These are phyloP conservation scores for Metschnikowia orientalis DNA, from an alignment of 805 yeast species.

Conservation along the genomic window DNA sequence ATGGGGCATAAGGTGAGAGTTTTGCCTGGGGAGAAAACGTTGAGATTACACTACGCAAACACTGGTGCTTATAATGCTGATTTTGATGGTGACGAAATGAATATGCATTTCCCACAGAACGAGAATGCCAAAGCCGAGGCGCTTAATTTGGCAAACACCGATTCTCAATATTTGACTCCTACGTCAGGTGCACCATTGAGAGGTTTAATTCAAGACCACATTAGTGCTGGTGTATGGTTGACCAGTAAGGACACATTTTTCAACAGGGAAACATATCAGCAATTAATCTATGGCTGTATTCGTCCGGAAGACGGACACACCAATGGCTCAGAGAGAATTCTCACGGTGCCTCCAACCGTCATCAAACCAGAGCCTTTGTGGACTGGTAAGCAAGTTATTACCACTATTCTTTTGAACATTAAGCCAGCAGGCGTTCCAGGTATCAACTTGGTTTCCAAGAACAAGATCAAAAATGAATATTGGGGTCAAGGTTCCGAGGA, in stretches of 20 bases:
- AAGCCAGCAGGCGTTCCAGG: conserved; percentile 90
- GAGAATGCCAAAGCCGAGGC: conserved; percentile 98
- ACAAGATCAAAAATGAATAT: conserved; percentile 89
- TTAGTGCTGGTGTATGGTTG: conserved; percentile 98
- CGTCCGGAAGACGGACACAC: conserved; percentile 98
- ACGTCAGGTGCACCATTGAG: conserved; percentile 98
- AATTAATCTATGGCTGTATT: conserved; percentile 86
- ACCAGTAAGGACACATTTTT: conserved; percentile 90
- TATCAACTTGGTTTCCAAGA: conserved; percentile 73
- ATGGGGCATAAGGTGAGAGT: conserved; percentile 99
- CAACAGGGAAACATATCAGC: conserved; percentile 89
- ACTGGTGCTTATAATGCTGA: conserved; percentile 99
- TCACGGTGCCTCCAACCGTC: conserved; percentile 86
- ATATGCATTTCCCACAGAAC: conserved; percentile 98
- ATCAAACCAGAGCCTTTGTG: conserved; percentile 84
- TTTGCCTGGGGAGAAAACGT: conserved; percentile 93
- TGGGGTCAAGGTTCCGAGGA: conserved; percentile 88
- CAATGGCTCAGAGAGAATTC: conserved; percentile 52
- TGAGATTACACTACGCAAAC: conserved; percentile 95
- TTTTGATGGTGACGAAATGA: conserved; percentile 99
- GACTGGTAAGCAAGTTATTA: conserved; percentile 97
- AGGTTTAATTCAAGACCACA: conserved; percentile 98
- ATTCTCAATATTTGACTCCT: conserved; percentile 95
- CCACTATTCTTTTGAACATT: conserved; percentile 85
- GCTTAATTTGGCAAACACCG: conserved; percentile 89